phyloP scores from a whole-genome alignment of 176 grass and related monocot genomes.

The Oryza rufipogon region DNA sequence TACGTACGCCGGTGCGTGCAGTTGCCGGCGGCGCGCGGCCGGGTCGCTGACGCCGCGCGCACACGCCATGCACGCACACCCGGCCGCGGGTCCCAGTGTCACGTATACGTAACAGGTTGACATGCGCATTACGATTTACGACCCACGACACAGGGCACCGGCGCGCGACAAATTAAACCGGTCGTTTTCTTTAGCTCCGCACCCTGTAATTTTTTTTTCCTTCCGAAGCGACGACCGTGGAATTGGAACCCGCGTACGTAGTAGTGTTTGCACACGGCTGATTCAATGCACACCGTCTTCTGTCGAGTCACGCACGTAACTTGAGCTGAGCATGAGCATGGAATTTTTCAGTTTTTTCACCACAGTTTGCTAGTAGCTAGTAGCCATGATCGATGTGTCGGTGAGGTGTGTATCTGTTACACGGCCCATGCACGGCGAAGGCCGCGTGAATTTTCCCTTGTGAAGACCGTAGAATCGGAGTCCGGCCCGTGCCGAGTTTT shows the following conservation, averaged over 20 bases:
- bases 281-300: not conserved
- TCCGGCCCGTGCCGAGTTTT: not conserved
- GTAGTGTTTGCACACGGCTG: too few species aligned
- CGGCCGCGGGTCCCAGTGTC: too few species aligned
- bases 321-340: not conserved
- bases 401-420: too few species aligned
- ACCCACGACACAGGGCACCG: constrained; percentile 11
- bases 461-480: constrained; percentile 7
- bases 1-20: not conserved
- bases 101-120: not conserved
- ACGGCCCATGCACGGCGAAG: not conserved
- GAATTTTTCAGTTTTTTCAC: too few species aligned
- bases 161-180: constrained; percentile 5
- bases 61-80: not conserved
- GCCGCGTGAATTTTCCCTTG: not conserved
- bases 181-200: not conserved
- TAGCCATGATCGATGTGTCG: too few species aligned
- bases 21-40: not conserved
- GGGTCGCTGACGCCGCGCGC: not conserved
- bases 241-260: not conserved
- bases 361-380: too few species aligned
- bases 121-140: not conserved
- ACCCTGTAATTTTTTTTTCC: not conserved
- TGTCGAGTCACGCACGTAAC: not conserved
- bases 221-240: not conserved